These are phyloP conservation scores for Phialophora tarda DNA, from an alignment of 2,329 filamentous ascomycete species.

Conservation along the genomic window DNA sequence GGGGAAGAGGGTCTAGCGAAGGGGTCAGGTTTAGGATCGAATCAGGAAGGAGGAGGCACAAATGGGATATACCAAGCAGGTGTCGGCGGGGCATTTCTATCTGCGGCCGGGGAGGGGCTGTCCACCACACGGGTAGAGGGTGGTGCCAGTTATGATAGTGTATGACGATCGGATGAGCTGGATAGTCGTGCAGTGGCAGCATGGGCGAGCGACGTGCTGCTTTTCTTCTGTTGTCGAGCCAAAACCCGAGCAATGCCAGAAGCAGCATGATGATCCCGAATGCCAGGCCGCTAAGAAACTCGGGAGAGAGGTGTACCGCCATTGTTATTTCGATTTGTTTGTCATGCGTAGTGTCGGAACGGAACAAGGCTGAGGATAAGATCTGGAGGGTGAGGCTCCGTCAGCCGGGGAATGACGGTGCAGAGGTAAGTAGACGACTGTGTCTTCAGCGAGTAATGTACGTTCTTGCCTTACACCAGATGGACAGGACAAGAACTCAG, in stretches of 20 bases:
- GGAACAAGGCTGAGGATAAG: slow-evolving; percentile 6
- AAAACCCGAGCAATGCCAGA: neutral
- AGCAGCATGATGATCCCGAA: neutral
- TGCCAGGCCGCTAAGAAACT: neutral
- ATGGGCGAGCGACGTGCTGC: neutral
- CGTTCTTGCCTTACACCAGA: too few species aligned
- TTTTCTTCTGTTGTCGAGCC: neutral
- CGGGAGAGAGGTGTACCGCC: too few species aligned
- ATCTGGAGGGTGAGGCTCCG: neutral
- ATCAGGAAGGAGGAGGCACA: neutral
- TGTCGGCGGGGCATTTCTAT: neutral
- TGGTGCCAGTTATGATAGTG: slow-evolving; percentile 1
- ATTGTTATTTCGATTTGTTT: too few species aligned
- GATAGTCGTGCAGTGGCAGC: neutral
- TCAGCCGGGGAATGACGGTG: neutral
- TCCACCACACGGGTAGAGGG: neutral
- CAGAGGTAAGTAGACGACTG: too few species aligned
- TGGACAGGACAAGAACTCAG: too few species aligned
- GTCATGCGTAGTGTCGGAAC: too few species aligned
- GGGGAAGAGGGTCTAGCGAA: neutral
- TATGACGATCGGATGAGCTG: neutral
- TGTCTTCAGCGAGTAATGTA: too few species aligned
- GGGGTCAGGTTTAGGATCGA: neutral
- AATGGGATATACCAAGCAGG: neutral
- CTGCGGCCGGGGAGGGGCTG: neutral